Evolutionary conservation across 139 green algal species (phyloP), one percentile per base, ranked within the genome.

Genomic region (Chlorella sp.): DNA sequence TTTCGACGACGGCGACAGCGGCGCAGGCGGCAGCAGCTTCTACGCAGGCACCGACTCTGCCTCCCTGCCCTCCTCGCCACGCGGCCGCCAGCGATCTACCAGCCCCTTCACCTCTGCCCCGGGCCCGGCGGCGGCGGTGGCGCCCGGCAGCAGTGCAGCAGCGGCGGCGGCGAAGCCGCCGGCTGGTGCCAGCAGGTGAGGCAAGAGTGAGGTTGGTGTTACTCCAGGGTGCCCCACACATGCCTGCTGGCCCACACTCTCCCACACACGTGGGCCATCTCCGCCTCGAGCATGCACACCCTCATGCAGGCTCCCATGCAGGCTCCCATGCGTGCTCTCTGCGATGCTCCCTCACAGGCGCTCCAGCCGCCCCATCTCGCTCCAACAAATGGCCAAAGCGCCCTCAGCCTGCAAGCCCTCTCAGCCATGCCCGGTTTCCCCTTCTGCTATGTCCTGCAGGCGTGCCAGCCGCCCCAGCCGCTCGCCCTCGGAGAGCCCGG

Each of bases 401-500:
- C n/a, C n/a, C n/a, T n/a, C n/a, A n/a, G n/a, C n/a, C n/a, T n/a
- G n/a, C n/a, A n/a, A n/a, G n/a, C n/a, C n/a, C n/a, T n/a, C n/a
- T n/a, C n/a, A n/a, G n/a, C n/a, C n/a, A n/a, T n/a, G n/a, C n/a
- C n/a, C n/a, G n/a, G n/a, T n/a, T n/a, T n/a, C n/a, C n/a, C n/a
- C n/a, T n/a, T n/a, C n/a, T n/a, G n/a, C n/a, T n/a, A n/a, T n/a
- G n/a, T n/a, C n/a, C n/a, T n/a, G n/a, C 74, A 81, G 74, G 55
- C 74, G 32, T 17, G 6, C 44, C 44, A 47, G 32, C 17, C 30
- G 47, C 12, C 41, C 41, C 72, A 80, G 74, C 30, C 55, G 20
- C 30, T 81, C 74, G 7, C 74, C 74, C 34, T 68, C 74, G 23
- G 74, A 17, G 30, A 81, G 74, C 74, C 74, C 74, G 7, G n/a